Percentiles rank a stretch among this genome's conserved stretches.
Conservation (phyloP, 1,139 yeast genomes). For the Magnusiomyces suaveolens region DNA sequence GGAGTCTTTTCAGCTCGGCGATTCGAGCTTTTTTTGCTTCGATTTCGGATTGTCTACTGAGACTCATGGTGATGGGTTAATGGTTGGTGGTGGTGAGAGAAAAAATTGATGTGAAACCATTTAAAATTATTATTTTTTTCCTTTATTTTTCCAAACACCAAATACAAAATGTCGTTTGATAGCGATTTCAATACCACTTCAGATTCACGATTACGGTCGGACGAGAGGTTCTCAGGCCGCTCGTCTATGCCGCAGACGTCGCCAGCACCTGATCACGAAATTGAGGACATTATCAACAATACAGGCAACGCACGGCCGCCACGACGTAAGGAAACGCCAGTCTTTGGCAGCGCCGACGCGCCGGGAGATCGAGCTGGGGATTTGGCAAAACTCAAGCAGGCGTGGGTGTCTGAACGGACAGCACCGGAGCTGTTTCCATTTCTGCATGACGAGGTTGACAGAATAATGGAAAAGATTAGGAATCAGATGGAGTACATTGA, state of each 20-base stretch:
- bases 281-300: slow-evolving; percentile 25
- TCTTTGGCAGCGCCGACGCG: neutral
- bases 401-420: slow-evolving; percentile 78
- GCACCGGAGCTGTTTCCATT: slow-evolving; percentile 76
- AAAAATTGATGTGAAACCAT: neutral
- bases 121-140: neutral
- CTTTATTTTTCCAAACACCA: neutral
- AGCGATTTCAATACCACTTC: neutral
- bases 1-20: slow-evolving; percentile 36
- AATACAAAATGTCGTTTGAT: neutral
- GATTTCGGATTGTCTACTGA: slow-evolving; percentile 32
- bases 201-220: neutral
- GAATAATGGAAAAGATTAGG: slow-evolving; percentile 50
- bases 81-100: neutral
- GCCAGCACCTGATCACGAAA: slow-evolving; percentile 13
- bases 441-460: slow-evolving; percentile 47
- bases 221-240: neutral
- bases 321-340: neutral
- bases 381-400: slow-evolving; percentile 39
- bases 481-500: slow-evolving; percentile 67
- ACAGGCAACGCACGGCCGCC: slow-evolving; percentile 10
- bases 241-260: neutral
- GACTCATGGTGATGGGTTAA: slow-evolving; percentile 16
- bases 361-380: slow-evolving; percentile 1
- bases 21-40: slow-evolving; percentile 41